phyloP scores from a whole-genome alignment of 305 asterid species.

The Andrographis paniculata region DNA sequence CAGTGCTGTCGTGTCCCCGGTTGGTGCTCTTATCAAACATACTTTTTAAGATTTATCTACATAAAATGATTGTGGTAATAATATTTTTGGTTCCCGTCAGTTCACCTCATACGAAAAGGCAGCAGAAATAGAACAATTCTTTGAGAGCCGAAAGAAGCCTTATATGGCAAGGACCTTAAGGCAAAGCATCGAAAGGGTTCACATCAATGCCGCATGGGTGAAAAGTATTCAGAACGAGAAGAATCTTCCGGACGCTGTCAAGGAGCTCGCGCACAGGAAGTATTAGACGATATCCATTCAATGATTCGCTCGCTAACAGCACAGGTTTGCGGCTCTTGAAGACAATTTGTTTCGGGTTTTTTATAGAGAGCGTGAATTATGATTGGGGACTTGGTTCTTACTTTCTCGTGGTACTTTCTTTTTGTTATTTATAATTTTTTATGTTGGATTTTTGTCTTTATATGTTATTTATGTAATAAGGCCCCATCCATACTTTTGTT shows the following conservation, averaged over 20 bases:
- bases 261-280: slow-evolving; percentile 58
- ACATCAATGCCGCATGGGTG: slow-evolving; percentile 73
- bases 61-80: neutral
- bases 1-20: slow-evolving; percentile 71
- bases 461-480: no score
- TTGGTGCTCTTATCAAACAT: slow-evolving; percentile 25
- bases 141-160: slow-evolving; percentile 68
- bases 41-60: neutral
- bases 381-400: no score
- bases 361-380: no score
- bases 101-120: slow-evolving; percentile 72
- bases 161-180: slow-evolving; percentile 77
- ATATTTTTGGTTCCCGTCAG: slow-evolving; percentile 24
- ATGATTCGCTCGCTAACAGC: no score
- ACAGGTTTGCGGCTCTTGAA: no score
- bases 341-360: no score
- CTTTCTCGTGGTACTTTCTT: no score
- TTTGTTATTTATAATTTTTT: no score
- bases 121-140: slow-evolving; percentile 62
- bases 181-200: slow-evolving; percentile 84
- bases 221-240: slow-evolving; percentile 70
- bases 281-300: slow-evolving; percentile 21
- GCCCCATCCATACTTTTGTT: no score
- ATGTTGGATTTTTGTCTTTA: no score
- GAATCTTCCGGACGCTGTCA: slow-evolving; percentile 44